Base-by-base conservation (phyloP, 2,329 filamentous ascomycete genomes). In the Aureobasidium musti region DNA sequence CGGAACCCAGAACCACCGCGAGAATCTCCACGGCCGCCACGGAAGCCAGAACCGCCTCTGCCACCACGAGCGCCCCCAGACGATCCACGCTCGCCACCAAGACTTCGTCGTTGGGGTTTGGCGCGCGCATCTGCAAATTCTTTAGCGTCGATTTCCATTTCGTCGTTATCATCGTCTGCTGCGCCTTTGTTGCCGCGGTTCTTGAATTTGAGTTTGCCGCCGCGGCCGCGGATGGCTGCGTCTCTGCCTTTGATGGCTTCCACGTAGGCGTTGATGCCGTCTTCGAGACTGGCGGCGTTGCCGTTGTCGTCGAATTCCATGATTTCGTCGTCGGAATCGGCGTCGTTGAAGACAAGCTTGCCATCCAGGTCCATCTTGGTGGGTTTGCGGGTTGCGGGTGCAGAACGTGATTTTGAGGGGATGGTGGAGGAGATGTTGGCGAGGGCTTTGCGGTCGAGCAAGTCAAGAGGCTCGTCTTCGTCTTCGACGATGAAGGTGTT, bases 371-470 rank as follows among this genome's bases (percentile, higher is more conserved):
- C 88, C 17, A 83, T 83, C 81, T 87, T 90, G 63, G 88, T 88
- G 77, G 89, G 90, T 49, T 79, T 85, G 59, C 76, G 76, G 70
- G 70, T 72, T 7, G 72, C 71, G 11, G 76, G 76, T 83, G 75
- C 85, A 85, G 50, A 14, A 39, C 54, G 54, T 17, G 84, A 78
- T 75, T 87, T 89, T 65, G 85, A 79, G 3, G 93, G 94, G 77
- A 92, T 94, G 13, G 92, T 97, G 5, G 91, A 91, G 2, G 93
- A 97, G 73, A 99, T 97, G 76, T 92, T 95, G 64, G 92, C 94
- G 49, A 99, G 86, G 10, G 93, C 92, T 75, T 89, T 89, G 69
- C 91, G 90, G 74, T 95, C 94, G 19, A 99, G 86, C 53, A 99
- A 85, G 80, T 99, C 95, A 49, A 99, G 88, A 1, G 95, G 95